A percentile compares a stretch with the other conserved stretches of the same genome.
Evolutionary conservation across 306 rosid genomes (phyloP).

Genomic region (Prunus campanulata): DNA sequence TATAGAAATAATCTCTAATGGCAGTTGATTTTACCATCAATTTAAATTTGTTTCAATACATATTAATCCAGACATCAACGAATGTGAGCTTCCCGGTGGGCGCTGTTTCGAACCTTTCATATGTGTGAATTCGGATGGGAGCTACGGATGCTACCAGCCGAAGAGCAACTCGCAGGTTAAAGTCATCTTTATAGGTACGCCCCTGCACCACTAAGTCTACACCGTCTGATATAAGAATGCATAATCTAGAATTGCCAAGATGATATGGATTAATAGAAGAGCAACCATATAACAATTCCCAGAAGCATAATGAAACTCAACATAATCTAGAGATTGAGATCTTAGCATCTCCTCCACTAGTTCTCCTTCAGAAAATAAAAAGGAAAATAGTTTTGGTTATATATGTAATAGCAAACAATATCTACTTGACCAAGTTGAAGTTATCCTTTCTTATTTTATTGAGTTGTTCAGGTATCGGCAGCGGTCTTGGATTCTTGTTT

Average conservation of each 20-base stretch:
- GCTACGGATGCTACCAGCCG: background rate
- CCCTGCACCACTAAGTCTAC: background rate
- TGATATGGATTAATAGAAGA: background rate
- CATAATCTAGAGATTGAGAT: too few relatives aligned
- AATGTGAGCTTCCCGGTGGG: background rate
- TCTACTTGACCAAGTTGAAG: too few relatives aligned
- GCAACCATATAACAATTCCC: background rate
- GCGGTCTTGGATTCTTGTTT: background rate
- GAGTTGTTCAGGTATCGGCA: background rate
- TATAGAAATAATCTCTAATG: background rate
- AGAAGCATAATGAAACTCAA: background rate
- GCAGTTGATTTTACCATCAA: background rate
- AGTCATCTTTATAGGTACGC: conserved; percentile 10
- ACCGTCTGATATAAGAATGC: background rate
- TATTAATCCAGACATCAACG: background rate
- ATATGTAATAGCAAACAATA: background rate
- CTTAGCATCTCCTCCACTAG: too few relatives aligned
- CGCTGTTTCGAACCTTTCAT: rapidly evolving
- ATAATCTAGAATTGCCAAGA: background rate
- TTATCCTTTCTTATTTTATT: background rate
- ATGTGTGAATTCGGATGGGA: rapidly evolving
- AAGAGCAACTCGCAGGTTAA: background rate
- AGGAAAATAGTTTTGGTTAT: background rate
- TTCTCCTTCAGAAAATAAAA: background rate
- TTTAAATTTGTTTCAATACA: too few relatives aligned